Conservation (phyloP, 2,329 filamentous ascomycete genomes). For the Aciculosporium take region DNA sequence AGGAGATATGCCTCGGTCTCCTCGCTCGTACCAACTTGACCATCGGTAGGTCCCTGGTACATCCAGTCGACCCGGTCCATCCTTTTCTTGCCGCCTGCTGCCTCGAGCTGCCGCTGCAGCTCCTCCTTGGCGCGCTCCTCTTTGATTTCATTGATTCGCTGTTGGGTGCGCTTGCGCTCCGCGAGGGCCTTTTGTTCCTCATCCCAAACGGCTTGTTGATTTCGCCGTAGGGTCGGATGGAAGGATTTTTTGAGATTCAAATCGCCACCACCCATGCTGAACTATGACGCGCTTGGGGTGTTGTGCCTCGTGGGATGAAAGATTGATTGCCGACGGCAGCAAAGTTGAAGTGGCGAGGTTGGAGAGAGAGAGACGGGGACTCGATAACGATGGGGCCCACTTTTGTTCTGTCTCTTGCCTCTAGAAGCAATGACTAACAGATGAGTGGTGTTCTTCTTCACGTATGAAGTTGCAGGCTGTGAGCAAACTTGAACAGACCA, state of each 20-base stretch:
- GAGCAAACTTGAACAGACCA: too few relatives aligned
- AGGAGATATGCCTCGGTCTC: slow-evolving; percentile 90
- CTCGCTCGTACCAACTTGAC: slow-evolving; percentile 62
- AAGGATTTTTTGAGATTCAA: slow-evolving; percentile 92
- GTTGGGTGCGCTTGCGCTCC: slow-evolving; percentile 86
- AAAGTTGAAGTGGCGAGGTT: slow-evolving; percentile 1
- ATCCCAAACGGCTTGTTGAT: slow-evolving; percentile 80
- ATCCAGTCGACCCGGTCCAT: slow-evolving; percentile 91
- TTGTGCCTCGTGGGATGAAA: background rate
- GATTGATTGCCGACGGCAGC: background rate
- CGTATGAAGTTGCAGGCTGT: too few relatives aligned
- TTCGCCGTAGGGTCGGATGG: slow-evolving; percentile 81
- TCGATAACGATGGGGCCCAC: background rate
- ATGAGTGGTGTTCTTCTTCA: too few relatives aligned
- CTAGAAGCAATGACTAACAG: too few relatives aligned
- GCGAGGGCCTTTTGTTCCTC: slow-evolving; percentile 86
- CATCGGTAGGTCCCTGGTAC: slow-evolving; percentile 77
- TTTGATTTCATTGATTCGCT: slow-evolving; percentile 81
- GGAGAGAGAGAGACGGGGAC: background rate
- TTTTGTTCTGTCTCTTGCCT: background rate
- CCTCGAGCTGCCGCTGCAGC: slow-evolving; percentile 77
- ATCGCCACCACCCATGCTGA: slow-evolving; percentile 81
- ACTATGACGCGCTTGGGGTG: slow-evolving; percentile 4
- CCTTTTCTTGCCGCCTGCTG: slow-evolving; percentile 67
- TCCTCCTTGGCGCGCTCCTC: slow-evolving; percentile 90